Conservation (phyloP, 306 rosid genomes). For the peach (Prunus persica) region Prunus_persica_NCBIv2 NC_034012.1:13777001-13777500, state of each 20-base stretch:
- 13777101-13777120: constrained; percentile 64
- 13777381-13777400: constrained; percentile 74
- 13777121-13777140: constrained; percentile 98
- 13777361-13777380: constrained; percentile 78
- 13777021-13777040: constrained; percentile 57
- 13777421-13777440: constrained; percentile 58
- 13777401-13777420: constrained; percentile 62
- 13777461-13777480: constrained; percentile 16
- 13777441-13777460: constrained; percentile 49
- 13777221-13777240: constrained; percentile 8
- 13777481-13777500: background rate
- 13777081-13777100: constrained; percentile 78
- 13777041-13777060: constrained; percentile 86
- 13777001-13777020: background rate
- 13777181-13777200: background rate
- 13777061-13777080: constrained; percentile 80
- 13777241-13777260: background rate
- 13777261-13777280: background rate
- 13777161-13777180: background rate
- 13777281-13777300: background rate
- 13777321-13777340: background rate
- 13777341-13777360: constrained; percentile 32
- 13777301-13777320: background rate
- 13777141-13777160: constrained; percentile 38
- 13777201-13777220: background rate